Evolutionary conservation across 345 rosid species (phyloP).

Genomic region (Arabidopsis suecica): DNA sequence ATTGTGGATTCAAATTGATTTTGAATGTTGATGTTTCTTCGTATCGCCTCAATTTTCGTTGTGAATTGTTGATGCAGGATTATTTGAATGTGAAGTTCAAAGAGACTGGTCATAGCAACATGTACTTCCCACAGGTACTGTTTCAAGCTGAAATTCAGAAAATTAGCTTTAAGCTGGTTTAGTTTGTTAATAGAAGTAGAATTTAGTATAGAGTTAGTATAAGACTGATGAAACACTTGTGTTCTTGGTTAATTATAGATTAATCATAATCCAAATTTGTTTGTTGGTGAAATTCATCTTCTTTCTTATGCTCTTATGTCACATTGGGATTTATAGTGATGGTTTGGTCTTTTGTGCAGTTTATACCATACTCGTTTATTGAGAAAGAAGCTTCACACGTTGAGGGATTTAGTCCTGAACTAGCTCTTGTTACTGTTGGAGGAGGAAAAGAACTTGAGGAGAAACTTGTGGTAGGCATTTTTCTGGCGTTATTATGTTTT

Average conservation of each 20-base stretch:
- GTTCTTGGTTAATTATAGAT: not conserved
- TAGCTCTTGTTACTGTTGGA: constrained; percentile 87
- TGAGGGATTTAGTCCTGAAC: constrained; percentile 93
- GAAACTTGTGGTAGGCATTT: constrained; percentile 84
- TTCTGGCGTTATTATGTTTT: constrained; percentile 16
- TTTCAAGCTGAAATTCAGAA: constrained; percentile 4
- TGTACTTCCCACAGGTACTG: constrained; percentile 94
- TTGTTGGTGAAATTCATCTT: not conserved
- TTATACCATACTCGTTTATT: constrained; percentile 94
- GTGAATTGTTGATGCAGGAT: constrained; percentile 54
- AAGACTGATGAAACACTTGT: not conserved
- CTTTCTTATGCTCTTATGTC: not conserved
- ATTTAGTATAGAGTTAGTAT: not conserved
- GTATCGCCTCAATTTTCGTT: constrained; percentile 1
- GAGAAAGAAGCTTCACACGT: constrained; percentile 98
- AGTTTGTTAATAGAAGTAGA: not conserved
- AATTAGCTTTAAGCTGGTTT: not conserved
- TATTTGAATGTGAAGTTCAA: constrained; percentile 87
- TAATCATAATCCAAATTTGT: not conserved
- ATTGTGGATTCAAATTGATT: not conserved
- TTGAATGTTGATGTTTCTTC: not conserved
- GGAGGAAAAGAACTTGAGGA: constrained; percentile 97
- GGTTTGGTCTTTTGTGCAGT: constrained; percentile 50
- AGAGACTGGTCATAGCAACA: constrained; percentile 95
- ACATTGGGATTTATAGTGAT: constrained; percentile 7